These are phyloP conservation scores for Pseudoscleropodium purum DNA, from an alignment of 225 moss, liverwort and hornwort genomes.

Conservation along the genomic window DNA sequence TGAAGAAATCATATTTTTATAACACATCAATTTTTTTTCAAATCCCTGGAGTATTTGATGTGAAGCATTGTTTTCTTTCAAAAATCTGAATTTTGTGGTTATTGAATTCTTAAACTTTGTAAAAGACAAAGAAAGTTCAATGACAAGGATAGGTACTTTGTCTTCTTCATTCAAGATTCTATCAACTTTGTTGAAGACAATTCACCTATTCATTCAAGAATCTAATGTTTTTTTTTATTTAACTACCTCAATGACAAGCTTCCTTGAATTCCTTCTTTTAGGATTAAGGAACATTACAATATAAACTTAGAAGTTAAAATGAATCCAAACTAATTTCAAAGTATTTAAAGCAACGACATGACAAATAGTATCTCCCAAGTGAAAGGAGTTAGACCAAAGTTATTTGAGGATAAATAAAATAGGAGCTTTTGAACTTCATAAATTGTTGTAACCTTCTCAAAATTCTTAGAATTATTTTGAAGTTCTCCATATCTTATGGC, in stretches of 20 bases:
- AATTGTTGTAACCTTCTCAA: background rate
- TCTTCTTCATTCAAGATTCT: background rate
- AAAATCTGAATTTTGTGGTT: background rate
- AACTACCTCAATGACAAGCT: background rate
- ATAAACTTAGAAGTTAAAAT: background rate
- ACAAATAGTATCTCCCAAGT: background rate
- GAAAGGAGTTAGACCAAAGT: background rate
- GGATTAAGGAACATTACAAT: background rate
- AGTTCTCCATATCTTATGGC: background rate
- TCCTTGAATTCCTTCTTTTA: background rate
- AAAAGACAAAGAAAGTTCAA: accelerated
- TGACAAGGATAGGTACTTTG: too few relatives aligned
- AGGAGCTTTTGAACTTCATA: background rate
- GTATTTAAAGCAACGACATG: background rate
- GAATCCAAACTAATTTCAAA: background rate
- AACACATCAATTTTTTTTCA: background rate
- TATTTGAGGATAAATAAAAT: background rate
- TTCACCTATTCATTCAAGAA: background rate
- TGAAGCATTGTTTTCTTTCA: background rate
- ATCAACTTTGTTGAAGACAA: too few relatives aligned
- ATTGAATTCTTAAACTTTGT: background rate
- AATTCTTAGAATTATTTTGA: background rate
- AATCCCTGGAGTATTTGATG: accelerated
- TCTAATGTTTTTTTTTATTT: background rate
- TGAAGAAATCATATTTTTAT: background rate